These are phyloP conservation scores for Ceratocystis smalleyi DNA, from an alignment of 2,329 filamentous ascomycete genomes.

Conservation along the genomic window DNA sequence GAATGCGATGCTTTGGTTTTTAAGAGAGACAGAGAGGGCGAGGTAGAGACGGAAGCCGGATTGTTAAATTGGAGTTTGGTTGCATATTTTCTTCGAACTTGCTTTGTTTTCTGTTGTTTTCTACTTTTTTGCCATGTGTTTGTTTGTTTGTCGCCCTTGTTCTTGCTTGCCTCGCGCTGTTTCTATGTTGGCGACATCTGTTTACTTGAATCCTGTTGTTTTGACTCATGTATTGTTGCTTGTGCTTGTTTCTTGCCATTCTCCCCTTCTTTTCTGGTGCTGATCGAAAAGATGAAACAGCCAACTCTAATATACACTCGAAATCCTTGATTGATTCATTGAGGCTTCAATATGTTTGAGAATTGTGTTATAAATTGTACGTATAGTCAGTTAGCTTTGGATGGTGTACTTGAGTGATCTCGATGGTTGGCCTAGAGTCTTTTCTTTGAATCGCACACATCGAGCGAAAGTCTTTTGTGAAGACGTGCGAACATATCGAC, in stretches of 20 bases:
- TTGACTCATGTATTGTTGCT: background rate
- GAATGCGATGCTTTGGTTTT: background rate
- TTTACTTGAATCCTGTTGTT: background rate
- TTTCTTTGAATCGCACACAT: slow-evolving; percentile 16
- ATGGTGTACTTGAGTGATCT: background rate
- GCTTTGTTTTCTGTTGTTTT: background rate
- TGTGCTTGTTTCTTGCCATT: slow-evolving; percentile 1
- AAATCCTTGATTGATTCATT: too few species aligned
- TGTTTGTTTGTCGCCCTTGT: background rate
- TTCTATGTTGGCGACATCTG: background rate
- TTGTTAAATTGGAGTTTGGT: background rate
- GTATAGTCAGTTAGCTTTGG: too few species aligned
- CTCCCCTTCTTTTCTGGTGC: background rate
- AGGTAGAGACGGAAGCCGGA: background rate
- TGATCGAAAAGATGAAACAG: background rate
- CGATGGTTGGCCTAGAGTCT: slow-evolving; percentile 5
- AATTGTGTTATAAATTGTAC: too few species aligned
- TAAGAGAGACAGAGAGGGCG: background rate
- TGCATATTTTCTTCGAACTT: slow-evolving; percentile 5
- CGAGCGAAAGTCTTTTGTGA: slow-evolving; percentile 27
- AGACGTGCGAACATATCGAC: slow-evolving; percentile 41
- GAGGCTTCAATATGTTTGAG: background rate
- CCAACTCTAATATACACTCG: background rate
- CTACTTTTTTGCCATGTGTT: background rate
- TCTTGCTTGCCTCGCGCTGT: slow-evolving; percentile 3